Evolutionary conservation across 225 moss, liverwort and hornwort genomes (phyloP).

Genomic region (Marchantia paleacea): DNA sequence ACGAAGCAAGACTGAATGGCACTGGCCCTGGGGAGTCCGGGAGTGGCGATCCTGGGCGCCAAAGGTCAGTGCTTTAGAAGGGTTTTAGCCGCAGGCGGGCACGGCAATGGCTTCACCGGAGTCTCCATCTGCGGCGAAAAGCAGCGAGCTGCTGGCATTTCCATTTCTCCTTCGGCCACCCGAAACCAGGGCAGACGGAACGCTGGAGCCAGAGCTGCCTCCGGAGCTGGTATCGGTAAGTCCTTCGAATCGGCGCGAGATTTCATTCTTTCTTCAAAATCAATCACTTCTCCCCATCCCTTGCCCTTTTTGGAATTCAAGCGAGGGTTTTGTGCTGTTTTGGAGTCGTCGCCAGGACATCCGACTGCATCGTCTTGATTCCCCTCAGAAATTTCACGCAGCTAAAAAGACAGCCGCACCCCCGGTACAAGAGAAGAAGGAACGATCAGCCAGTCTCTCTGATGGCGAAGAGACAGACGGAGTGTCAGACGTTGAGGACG

Average conservation of each 20-base stretch:
- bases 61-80: neutral
- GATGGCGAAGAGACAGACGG: constrained; percentile 19
- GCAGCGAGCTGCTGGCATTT: neutral
- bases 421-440: neutral
- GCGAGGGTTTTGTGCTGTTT: neutral
- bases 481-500: constrained; percentile 32
- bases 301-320: neutral
- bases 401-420: constrained; percentile 19
- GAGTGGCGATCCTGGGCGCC: neutral
- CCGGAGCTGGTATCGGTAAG: neutral
- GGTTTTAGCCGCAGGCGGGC: constrained; percentile 1
- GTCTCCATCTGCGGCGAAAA: neutral
- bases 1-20: neutral
- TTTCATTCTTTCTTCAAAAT: neutral
- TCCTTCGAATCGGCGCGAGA: neutral
- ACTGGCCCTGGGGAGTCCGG: neutral
- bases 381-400: neutral
- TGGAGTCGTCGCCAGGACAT: neutral
- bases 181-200: too few relatives aligned
- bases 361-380: neutral
- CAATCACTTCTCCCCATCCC: neutral
- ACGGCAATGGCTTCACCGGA: neutral
- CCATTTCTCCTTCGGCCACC: neutral
- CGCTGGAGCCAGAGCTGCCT: neutral
- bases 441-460: neutral